These are phyloP conservation scores for Scutellaria baicalensis DNA, from an alignment of 257 asterid species.

Conservation along the genomic window DNA sequence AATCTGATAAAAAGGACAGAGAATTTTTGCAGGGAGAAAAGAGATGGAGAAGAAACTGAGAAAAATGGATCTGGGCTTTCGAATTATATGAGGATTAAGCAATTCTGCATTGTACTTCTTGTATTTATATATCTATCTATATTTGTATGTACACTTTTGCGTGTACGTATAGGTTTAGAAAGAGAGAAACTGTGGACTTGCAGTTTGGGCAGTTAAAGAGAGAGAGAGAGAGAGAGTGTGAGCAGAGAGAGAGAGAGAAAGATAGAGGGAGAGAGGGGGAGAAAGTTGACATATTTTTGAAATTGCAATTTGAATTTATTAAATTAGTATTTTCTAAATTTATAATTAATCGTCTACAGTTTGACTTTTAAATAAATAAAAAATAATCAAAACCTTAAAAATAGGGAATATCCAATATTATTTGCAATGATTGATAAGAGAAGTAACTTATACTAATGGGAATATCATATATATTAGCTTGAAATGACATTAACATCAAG, in stretches of 20 bases:
- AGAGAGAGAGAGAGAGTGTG: not conserved
- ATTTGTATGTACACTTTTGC: not conserved
- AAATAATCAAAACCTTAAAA: not conserved
- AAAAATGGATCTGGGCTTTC: conserved; percentile 13
- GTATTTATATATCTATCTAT: too few species aligned
- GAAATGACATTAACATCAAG: not conserved
- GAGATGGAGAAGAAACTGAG: not conserved
- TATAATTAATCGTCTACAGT: not conserved
- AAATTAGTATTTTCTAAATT: not conserved
- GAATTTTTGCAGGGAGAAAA: not conserved
- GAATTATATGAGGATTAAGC: conserved; percentile 1
- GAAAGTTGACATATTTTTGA: conserved; percentile 8
- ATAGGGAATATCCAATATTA: not conserved
- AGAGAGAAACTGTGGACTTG: conserved; percentile 22
- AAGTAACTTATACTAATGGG: conserved; percentile 4
- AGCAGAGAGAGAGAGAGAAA: too few species aligned
- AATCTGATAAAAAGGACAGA: not conserved
- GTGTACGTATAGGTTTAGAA: conserved; percentile 13
- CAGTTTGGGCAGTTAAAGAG: not conserved
- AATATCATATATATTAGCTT: not conserved
- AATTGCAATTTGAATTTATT: not conserved
- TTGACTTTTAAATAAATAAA: conserved; percentile 10
- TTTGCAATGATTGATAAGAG: conserved; percentile 21
- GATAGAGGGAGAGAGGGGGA: too few species aligned
- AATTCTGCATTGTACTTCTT: not conserved